Percentiles rank a stretch among this genome's conserved stretches.
Evolutionary conservation across 768 basidiomycete genomes (phyloP).

Genomic region (Psilocybe sp.): DNA sequence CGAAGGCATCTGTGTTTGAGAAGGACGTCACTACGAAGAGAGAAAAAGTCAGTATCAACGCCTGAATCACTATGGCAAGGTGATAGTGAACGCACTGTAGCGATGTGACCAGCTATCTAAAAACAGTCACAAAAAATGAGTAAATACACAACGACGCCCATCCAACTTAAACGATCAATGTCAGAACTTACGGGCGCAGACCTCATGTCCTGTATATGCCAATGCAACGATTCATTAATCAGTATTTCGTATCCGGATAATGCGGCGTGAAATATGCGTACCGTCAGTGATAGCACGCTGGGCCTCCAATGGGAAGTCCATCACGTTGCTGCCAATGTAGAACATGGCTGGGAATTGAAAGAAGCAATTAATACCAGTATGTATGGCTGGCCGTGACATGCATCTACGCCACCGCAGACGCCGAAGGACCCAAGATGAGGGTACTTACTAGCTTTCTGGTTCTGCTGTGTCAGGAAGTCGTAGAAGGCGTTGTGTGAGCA

Average conservation of each 20-base stretch:
- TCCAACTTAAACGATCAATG: neutral
- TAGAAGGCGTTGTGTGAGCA: conserved; percentile 66
- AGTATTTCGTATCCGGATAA: neutral
- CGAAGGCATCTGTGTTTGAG: conserved; percentile 64
- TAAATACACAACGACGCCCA: neutral
- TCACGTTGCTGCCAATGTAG: conserved; percentile 57
- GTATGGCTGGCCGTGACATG: no score
- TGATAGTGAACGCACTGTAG: conserved; percentile 39
- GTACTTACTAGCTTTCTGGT: conserved; percentile 60
- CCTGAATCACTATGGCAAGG: neutral
- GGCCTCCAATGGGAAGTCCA: conserved; percentile 55
- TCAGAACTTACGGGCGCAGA: conserved; percentile 52
- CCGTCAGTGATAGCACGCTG: conserved; percentile 52
- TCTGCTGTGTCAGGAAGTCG: conserved; percentile 44
- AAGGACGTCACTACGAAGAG: conserved; percentile 49
- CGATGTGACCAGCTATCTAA: conserved; percentile 56
- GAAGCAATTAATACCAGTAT: neutral
- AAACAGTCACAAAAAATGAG: neutral
- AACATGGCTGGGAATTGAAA: conserved; percentile 46
- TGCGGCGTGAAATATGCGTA: conserved; percentile 18
- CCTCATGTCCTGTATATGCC: conserved; percentile 53
- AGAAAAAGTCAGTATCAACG: neutral
- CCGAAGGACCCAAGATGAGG: neutral
- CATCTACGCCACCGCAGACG: no score
- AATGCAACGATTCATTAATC: neutral